A percentile compares a stretch with the other conserved stretches of the same genome.
Evolutionary conservation across 2,329 filamentous ascomycete genomes (phyloP).

Genomic region (Phoma herbarum): DNA sequence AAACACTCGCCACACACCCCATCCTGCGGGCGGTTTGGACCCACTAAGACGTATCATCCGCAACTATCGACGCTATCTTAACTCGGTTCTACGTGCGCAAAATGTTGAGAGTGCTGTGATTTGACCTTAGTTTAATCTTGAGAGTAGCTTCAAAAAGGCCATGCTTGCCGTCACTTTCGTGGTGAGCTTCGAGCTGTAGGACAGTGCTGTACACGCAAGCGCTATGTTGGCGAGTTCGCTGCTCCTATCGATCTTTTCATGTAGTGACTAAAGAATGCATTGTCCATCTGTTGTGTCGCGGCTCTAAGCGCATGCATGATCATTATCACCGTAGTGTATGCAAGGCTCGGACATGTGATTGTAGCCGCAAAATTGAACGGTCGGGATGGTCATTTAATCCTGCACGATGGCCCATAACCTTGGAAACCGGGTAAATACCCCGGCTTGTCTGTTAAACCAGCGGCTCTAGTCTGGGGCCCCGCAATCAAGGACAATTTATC

Average conservation of each 20-base stretch:
- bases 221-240: background rate
- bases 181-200: background rate
- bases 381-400: background rate
- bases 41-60: background rate
- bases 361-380: constrained; percentile 1
- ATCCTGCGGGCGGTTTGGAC: background rate
- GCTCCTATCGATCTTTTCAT: no score
- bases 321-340: background rate
- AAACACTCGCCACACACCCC: background rate
- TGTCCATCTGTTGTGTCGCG: background rate
- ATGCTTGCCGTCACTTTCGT: background rate
- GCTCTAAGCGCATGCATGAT: background rate
- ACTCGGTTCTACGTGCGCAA: background rate
- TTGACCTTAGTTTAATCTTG: background rate
- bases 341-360: background rate
- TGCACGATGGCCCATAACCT: constrained; percentile 5
- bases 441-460: background rate
- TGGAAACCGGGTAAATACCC: constrained; percentile 19
- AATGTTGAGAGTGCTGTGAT: background rate
- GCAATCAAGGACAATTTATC: constrained; percentile 17
- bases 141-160: background rate
- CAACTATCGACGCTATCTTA: background rate
- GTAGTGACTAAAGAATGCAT: background rate
- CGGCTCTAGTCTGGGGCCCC: constrained; percentile 11
- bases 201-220: no score